Percentiles rank a stretch among this genome's conserved stretches.
phyloP scores from a whole-genome alignment of 2,329 filamentous ascomycete genomes.

The Corynespora cassiicola region DNA sequence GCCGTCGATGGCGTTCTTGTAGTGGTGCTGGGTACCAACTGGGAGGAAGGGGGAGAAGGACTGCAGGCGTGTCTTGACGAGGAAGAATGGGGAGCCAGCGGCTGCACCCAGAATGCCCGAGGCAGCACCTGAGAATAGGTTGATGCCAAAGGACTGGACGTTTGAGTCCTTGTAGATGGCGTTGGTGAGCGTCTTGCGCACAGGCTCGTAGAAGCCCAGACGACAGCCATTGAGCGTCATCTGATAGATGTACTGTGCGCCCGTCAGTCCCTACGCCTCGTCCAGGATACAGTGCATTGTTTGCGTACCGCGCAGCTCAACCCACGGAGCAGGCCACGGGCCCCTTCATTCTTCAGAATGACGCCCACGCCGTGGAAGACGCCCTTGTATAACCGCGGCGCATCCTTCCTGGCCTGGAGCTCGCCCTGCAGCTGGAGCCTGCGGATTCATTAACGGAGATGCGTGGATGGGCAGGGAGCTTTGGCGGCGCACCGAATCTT shows the following conservation, averaged over 20 bases:
- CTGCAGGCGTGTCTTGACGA: slow-evolving; percentile 95
- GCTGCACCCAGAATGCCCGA: slow-evolving; percentile 91
- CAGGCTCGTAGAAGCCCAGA: slow-evolving; percentile 95
- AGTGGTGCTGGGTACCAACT: slow-evolving; percentile 95
- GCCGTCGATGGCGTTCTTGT: slow-evolving; percentile 85
- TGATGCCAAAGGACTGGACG: slow-evolving; percentile 86
- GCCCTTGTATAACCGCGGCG: slow-evolving; percentile 86
- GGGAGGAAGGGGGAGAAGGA: slow-evolving; percentile 91
- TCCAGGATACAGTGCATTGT: slow-evolving; percentile 1
- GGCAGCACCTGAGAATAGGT: slow-evolving; percentile 89
- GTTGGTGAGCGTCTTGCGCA: slow-evolving; percentile 74
- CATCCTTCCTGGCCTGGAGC: slow-evolving; percentile 83
- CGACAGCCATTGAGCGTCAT: slow-evolving; percentile 95
- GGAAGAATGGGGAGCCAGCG: slow-evolving; percentile 95
- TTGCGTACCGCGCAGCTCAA: slow-evolving; percentile 76
- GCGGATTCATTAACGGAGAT: slow-evolving; percentile 26
- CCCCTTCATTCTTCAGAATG: slow-evolving; percentile 88
- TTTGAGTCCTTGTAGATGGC: slow-evolving; percentile 74
- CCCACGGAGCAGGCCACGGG: slow-evolving; percentile 84
- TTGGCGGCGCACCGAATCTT: slow-evolving; percentile 86
- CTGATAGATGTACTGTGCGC: slow-evolving; percentile 83
- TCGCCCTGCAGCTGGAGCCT: slow-evolving; percentile 97
- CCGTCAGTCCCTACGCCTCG: slow-evolving; percentile 12
- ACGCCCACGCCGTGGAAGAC: slow-evolving; percentile 90
- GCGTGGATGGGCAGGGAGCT: too few relatives aligned